phyloP scores from a whole-genome alignment of 2,329 filamentous ascomycete species.

The Fusarium veterinarium region DNA sequence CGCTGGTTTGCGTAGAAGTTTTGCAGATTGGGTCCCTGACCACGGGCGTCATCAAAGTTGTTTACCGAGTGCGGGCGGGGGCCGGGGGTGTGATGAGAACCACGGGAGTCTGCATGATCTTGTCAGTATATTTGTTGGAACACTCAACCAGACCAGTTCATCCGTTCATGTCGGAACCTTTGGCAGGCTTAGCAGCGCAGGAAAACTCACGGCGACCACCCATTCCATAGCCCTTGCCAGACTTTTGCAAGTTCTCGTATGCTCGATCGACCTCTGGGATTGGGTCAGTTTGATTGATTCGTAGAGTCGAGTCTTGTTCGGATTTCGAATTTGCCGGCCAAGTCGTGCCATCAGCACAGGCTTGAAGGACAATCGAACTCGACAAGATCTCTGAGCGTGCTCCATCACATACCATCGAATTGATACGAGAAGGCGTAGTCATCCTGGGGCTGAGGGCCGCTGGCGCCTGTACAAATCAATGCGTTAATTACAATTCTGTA shows the following conservation, averaged over 20 bases:
- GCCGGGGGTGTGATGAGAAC: slow-evolving; percentile 68
- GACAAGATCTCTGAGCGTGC: not conserved
- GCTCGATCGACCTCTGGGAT: slow-evolving; percentile 90
- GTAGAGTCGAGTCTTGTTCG: not conserved
- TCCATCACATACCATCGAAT: slow-evolving; percentile 80
- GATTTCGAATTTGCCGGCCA: not conserved
- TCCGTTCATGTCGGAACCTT: slow-evolving; percentile 22
- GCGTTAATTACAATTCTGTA: slow-evolving; percentile 19
- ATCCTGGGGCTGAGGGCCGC: slow-evolving; percentile 78
- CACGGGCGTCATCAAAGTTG: slow-evolving; percentile 81
- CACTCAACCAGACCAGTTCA: slow-evolving; percentile 31
- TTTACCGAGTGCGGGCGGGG: slow-evolving; percentile 86
- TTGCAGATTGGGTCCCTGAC: slow-evolving; percentile 81
- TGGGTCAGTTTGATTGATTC: slow-evolving; percentile 8
- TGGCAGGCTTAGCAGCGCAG: slow-evolving; percentile 16
- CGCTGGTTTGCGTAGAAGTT: slow-evolving; percentile 95
- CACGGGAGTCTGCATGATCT: slow-evolving; percentile 72
- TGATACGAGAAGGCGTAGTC: slow-evolving; percentile 87
- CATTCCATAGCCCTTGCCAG: slow-evolving; percentile 87
- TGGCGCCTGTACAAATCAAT: slow-evolving; percentile 67
- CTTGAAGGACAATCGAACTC: not conserved
- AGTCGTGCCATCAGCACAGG: not conserved
- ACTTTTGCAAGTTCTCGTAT: slow-evolving; percentile 95
- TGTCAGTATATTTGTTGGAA: slow-evolving; percentile 39
- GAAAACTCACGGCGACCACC: slow-evolving; percentile 83